Conservation (phyloP, 2,329 filamentous ascomycete genomes). For the Neofusicoccum parvum region DNA sequence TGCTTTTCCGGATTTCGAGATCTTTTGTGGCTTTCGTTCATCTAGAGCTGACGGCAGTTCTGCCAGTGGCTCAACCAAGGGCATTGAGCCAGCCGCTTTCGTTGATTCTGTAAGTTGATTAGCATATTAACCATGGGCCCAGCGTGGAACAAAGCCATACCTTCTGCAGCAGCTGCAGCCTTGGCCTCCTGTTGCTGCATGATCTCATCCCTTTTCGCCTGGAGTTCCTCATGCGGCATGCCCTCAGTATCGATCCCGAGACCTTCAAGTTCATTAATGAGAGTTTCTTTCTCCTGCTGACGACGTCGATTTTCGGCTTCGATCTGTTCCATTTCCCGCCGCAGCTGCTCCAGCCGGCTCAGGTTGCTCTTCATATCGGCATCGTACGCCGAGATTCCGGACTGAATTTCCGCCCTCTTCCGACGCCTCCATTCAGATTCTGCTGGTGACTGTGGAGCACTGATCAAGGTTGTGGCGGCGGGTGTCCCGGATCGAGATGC, state of each 20-base stretch:
- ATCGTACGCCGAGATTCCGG: slow-evolving; percentile 49
- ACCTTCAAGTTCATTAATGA: slow-evolving; percentile 52
- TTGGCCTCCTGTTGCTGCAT: slow-evolving; percentile 29
- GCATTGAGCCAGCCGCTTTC: background rate
- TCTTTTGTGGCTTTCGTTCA: background rate
- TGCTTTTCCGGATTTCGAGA: background rate
- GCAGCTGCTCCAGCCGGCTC: slow-evolving; percentile 43
- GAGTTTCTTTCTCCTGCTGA: slow-evolving; percentile 44
- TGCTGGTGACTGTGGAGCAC: slow-evolving; percentile 6
- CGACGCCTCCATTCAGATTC: slow-evolving; percentile 38
- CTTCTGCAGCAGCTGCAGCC: background rate
- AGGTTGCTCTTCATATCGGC: slow-evolving; percentile 45
- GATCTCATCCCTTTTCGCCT: slow-evolving; percentile 44
- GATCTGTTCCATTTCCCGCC: slow-evolving; percentile 49
- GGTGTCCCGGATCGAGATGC: background rate
- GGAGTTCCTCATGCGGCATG: slow-evolving; percentile 48
- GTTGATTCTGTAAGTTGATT: background rate
- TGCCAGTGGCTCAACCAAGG: background rate
- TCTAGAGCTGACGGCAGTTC: background rate
- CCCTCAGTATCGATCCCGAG: slow-evolving; percentile 52
- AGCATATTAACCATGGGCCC: background rate
- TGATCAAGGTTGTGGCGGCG: background rate
- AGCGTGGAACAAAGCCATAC: slow-evolving; percentile 2
- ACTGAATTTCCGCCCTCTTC: slow-evolving; percentile 53
- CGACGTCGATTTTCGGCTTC: slow-evolving; percentile 41